Conservation (phyloP, 352 stramenopile genomes). For the Pythium sp. region DNA sequence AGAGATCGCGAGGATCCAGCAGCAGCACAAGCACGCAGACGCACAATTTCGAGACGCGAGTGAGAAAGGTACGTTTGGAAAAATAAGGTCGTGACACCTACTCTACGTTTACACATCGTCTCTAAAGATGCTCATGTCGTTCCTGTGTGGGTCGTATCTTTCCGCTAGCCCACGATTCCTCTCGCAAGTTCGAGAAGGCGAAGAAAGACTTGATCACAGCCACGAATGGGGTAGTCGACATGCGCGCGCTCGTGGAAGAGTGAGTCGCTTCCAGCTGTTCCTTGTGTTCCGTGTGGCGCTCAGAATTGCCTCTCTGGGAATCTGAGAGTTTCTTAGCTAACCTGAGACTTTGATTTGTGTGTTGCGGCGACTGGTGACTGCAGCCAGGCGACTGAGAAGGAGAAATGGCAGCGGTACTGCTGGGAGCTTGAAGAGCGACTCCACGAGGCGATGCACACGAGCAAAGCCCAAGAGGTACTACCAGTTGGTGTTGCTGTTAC, state of each 20-base stretch:
- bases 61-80: conserved; percentile 28
- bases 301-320: neutral
- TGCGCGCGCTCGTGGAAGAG: conserved; percentile 65
- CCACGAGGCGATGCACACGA: conserved; percentile 51
- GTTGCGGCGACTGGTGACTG: neutral
- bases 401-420: conserved; percentile 76
- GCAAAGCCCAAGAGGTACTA: conserved; percentile 51
- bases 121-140: too few species aligned
- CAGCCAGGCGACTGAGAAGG: conserved; percentile 69
- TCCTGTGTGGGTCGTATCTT: too few species aligned
- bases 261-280: conserved; percentile 10
- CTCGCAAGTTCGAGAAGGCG: conserved; percentile 21
- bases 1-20: conserved; percentile 36
- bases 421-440: conserved; percentile 74
- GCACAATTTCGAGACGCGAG: conserved; percentile 28
- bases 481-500: neutral
- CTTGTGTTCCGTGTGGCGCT: too few species aligned
- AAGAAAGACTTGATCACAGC: conserved; percentile 30
- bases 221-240: conserved; percentile 39
- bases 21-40: conserved; percentile 27
- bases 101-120: too few species aligned
- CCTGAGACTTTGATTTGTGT: neutral
- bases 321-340: neutral
- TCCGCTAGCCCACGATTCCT: conserved; percentile 18
- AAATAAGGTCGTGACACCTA: too few species aligned